Evolutionary conservation across 768 basidiomycete species (phyloP).

Genomic region (Suillus placidus): DNA sequence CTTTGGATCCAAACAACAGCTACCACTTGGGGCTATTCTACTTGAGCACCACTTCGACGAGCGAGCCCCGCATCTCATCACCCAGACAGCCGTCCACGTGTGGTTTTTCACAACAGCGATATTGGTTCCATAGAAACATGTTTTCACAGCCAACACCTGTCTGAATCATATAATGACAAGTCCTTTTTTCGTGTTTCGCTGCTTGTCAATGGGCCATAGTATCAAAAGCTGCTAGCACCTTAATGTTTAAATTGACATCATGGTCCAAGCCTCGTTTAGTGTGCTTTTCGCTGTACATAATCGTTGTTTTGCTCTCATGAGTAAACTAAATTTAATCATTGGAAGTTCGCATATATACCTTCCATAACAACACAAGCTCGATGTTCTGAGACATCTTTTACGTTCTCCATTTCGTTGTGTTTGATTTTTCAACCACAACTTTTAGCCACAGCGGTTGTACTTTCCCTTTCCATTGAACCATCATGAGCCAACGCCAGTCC

Average conservation of each 20-base stretch:
- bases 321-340: conserved; percentile 8
- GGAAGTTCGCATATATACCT: conserved; percentile 6
- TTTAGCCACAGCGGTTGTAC: conserved; percentile 3
- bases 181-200: not conserved
- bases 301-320: not conserved
- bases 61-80: not conserved
- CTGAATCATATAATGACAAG: not conserved
- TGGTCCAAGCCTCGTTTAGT: not conserved
- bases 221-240: not conserved
- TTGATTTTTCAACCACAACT: conserved; percentile 10
- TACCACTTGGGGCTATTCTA: conserved; percentile 10
- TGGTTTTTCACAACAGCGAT: not conserved
- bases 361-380: conserved; percentile 14
- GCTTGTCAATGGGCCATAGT: not conserved
- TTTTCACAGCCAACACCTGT: not conserved
- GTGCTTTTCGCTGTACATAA: not conserved
- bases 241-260: not conserved
- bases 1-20: conserved; percentile 35
- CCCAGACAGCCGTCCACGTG: conserved; percentile 6
- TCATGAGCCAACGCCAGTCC: conserved; percentile 36
- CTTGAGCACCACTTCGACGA: not conserved
- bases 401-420: conserved; percentile 25
- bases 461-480: conserved; percentile 12
- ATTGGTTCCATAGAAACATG: not conserved
- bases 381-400: conserved; percentile 24